Evolutionary conservation across 257 asterid genomes (phyloP), one percentile per base, ranked within the genome.

Genomic region (Leptodermis oblonga): DNA sequence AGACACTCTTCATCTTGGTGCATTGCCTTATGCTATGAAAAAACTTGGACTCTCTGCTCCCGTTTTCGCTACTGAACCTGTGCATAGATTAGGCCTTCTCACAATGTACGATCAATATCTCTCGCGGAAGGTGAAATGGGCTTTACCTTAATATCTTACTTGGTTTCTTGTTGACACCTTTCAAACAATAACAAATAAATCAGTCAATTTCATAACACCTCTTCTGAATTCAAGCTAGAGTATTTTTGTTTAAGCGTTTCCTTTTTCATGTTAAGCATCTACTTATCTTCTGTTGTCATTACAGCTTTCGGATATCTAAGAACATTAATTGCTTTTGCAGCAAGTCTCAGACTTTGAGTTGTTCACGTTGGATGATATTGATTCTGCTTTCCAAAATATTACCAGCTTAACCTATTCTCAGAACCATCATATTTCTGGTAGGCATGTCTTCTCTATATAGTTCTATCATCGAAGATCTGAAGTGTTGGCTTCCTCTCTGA

Each of bases 1-100:
- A 12, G 99, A 94, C 85, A 91, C 96, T 68, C 95, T 91, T 77
- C 99, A 94, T 78, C 90, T 94, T 34, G 97, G 99, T 30, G 97
- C 97, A 56, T 82, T 94, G 76, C 95, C 99, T 3, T 94, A 91
- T 80, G 97, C 99, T 48, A 82, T 86, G 90, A 91, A 87, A 76
- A 85, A 91, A 68, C 74, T 94, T 67, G 97, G 96, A 77, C 91
- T 94, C 65, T 51, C 65, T 76, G 97, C 97, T 76, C 97, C 97
- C 0, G 81, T 91, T 81, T 94, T 86, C 48, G 96, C 97, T 18
- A 91, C 97, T 36, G 99, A 89, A 76, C 99, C 99, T 76, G 99
- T 94, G 65, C 85, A 77, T 84, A 86, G 92, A 81, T 79, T 94
- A 82, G 99, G 99, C 77, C 88, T 91, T 54, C 81, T 94, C 77